These are phyloP conservation scores for Emericellopsis atlantica DNA, from an alignment of 2,329 filamentous ascomycete genomes.

Conservation along the genomic window DNA sequence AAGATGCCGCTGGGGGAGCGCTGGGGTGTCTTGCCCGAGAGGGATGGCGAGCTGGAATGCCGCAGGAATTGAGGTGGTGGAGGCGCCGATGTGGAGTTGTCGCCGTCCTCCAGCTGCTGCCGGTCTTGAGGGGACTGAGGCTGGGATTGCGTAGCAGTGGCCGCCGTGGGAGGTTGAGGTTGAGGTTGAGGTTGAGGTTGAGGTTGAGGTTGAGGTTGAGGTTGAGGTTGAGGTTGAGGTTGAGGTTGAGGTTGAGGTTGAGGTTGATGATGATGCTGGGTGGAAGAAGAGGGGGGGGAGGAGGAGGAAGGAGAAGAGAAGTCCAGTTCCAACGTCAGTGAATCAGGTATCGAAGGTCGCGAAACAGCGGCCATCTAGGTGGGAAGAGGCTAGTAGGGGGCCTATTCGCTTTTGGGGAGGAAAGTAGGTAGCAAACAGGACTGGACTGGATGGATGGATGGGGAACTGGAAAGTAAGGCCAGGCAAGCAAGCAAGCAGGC, in stretches of 20 bases:
- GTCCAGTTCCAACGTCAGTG: neutral
- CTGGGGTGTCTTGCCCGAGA: slow-evolving; percentile 18
- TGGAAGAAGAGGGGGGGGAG: neutral
- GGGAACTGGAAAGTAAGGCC: neutral
- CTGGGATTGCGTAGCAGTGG: neutral
- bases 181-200: too few relatives aligned
- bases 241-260: too few relatives aligned
- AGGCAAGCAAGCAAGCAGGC: slow-evolving; percentile 12
- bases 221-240: too few relatives aligned
- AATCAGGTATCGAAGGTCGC: slow-evolving; percentile 12
- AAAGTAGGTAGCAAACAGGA: neutral
- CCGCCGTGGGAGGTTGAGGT: neutral
- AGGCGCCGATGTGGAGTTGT: neutral
- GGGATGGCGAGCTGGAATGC: slow-evolving; percentile 15
- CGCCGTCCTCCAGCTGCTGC: neutral
- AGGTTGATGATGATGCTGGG: neutral
- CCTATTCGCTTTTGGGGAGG: too few relatives aligned
- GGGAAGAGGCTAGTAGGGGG: slow-evolving; percentile 4
- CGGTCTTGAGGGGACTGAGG: neutral
- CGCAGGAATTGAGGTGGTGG: slow-evolving; percentile 1
- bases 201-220: too few relatives aligned
- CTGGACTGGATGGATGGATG: neutral
- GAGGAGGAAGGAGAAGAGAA: neutral
- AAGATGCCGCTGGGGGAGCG: slow-evolving; percentile 32
- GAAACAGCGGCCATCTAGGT: slow-evolving; percentile 32